Percentiles rank a stretch among this genome's conserved stretches.
Evolutionary conservation across 768 basidiomycete genomes (phyloP).

Genomic region (Tulasnella sp.): DNA sequence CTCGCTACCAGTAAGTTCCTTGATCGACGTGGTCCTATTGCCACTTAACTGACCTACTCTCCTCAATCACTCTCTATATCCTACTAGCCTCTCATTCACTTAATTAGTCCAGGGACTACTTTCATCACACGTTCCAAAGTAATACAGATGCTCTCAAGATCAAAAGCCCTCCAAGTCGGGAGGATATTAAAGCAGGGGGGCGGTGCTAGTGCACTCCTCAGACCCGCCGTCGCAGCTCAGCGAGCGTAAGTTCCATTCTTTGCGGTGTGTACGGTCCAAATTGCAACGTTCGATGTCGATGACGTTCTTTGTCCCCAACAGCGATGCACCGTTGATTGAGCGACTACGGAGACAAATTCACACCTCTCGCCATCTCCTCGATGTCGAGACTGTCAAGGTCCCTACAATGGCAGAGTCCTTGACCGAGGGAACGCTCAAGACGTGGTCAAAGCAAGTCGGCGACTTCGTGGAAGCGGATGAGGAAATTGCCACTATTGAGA

Average conservation of each 20-base stretch:
- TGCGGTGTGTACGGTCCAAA: background rate
- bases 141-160: background rate
- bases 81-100: too few relatives aligned
- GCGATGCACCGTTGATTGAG: conserved; percentile 5
- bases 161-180: conserved; percentile 4
- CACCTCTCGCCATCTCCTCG: conserved; percentile 9
- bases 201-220: background rate
- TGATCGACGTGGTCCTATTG: too few relatives aligned
- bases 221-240: background rate
- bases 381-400: conserved; percentile 77
- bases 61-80: too few relatives aligned
- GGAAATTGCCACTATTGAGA: conserved; percentile 96
- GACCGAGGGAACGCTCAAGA: conserved; percentile 91
- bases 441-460: conserved; percentile 88
- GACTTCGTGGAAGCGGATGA: conserved; percentile 87
- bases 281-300: background rate
- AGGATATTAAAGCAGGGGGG: background rate
- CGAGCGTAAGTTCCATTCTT: background rate
- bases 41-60: too few relatives aligned
- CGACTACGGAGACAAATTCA: conserved; percentile 1
- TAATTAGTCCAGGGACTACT: too few relatives aligned
- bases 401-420: conserved; percentile 98
- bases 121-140: too few relatives aligned
- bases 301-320: conserved; percentile 3
- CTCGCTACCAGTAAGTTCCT: too few relatives aligned